Base-by-base conservation (phyloP, 2,329 filamentous ascomycete genomes). In the Colletotrichum destructivum region DNA sequence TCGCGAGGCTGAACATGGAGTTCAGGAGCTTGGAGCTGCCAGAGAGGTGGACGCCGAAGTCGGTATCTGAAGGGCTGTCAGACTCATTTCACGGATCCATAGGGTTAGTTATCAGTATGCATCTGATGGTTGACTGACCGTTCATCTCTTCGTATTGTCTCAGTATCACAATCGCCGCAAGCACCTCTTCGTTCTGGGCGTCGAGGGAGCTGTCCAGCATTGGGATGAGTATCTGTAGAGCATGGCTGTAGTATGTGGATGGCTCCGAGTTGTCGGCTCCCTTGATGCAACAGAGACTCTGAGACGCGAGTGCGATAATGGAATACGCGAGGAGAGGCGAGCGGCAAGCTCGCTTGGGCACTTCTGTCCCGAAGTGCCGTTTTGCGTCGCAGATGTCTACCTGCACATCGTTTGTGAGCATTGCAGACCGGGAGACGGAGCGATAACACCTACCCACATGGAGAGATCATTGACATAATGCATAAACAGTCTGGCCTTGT, bases 371-470 rank as follows among this genome's bases (percentile, higher is more conserved):
- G 72, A 85, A 85, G 74, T 84, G 81, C 7, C 79, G 78, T 40
- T 81, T 77, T 13, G 78, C 78, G 52, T 85, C 84, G 69, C 83
- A 84, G 4, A 82, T 76, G 70, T 85, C 83, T 70, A 85, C 82
- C 81, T 82, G 75, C 23, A 77, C 1, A 7, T 35, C 23, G 9
- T 8, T 4, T 2, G 15, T 18, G 8, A 69, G 12, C n/a, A 9
- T 38, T 23, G 11, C 13, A n/a, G 18, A 1, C 44, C 4, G 9
- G 23, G 11, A 3, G 12, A 16, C 18, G 18, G 13, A 16, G 18
- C 5, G 15, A 18, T 5, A 5, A 5, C n/a, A 46, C 67, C 47
- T 35, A 42, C 62, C 67, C 67, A 66, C 31, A 47, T 42, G 2
- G 67, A 70, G 8, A 70, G 40, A 9, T 70, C 67, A 47, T 66